Evolutionary conservation across 1,284 basidiomycete genomes (phyloP).

Genomic region (Cryptococcus sp.): DNA sequence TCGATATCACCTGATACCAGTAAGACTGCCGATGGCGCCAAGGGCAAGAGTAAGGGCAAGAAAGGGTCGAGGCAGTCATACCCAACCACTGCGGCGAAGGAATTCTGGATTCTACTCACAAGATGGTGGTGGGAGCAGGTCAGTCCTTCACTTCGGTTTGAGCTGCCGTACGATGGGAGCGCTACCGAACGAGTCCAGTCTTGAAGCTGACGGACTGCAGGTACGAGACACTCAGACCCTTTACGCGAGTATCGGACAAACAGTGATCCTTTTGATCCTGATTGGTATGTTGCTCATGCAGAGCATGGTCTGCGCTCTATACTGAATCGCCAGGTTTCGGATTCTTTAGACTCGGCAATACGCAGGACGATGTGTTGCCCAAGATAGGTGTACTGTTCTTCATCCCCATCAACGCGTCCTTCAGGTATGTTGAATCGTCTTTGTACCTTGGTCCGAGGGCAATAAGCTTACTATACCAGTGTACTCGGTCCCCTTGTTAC

Average conservation of each 20-base stretch:
- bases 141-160: background rate
- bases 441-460: too few relatives aligned
- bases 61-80: too few relatives aligned
- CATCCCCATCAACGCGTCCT: background rate
- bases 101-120: background rate
- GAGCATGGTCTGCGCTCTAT: background rate
- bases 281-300: conserved; percentile 2
- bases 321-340: conserved; percentile 4
- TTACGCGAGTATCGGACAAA: conserved; percentile 6
- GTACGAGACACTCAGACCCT: conserved; percentile 5
- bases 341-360: conserved; percentile 9
- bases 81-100: background rate
- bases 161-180: background rate
- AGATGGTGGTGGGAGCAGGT: conserved; percentile 1
- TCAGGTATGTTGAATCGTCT: too few relatives aligned
- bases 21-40: background rate
- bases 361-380: conserved; percentile 9
- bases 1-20: too few relatives aligned
- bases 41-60: background rate
- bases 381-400: conserved; percentile 15
- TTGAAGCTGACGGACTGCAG: background rate
- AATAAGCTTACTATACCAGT: background rate
- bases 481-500: conserved; percentile 8
- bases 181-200: too few relatives aligned
- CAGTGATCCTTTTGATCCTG: conserved; percentile 7